Evolutionary conservation across 495 filamentous ascomycete species (phyloP).

Genomic region (Tricharina praecox): DNA sequence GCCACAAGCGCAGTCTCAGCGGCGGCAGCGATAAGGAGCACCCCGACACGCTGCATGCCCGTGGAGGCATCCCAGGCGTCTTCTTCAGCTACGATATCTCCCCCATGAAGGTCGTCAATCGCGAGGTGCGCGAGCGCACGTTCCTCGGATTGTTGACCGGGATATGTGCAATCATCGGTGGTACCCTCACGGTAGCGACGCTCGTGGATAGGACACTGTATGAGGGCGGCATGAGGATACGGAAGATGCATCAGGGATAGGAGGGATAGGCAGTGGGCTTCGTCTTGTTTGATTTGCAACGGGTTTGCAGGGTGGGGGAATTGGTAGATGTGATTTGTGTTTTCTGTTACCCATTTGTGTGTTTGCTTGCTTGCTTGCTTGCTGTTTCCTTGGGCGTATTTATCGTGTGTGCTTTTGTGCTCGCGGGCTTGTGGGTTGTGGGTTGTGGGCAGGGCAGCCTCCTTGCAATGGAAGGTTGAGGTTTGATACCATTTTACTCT

Average conservation of each 20-base stretch:
- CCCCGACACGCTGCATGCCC: constrained; percentile 71
- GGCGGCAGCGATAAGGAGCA: constrained; percentile 74
- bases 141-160: constrained; percentile 85
- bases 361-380: no score
- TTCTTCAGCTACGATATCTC: constrained; percentile 99
- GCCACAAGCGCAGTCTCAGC: constrained; percentile 67
- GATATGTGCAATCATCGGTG: constrained; percentile 84
- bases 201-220: constrained; percentile 84
- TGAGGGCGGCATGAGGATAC: constrained; percentile 64
- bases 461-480: no score
- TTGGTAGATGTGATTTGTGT: no score
- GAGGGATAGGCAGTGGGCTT: no score
- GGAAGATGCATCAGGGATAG: constrained; percentile 53
- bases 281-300: no score
- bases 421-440: no score
- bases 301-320: no score
- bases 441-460: no score
- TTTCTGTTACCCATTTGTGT: no score
- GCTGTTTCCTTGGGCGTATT: no score
- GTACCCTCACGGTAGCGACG: constrained; percentile 87
- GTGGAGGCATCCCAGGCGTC: constrained; percentile 85
- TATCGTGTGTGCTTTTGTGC: no score
- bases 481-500: no score
- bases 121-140: constrained; percentile 70
- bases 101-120: constrained; percentile 98